Evolutionary conservation across 768 basidiomycete species (phyloP).

Genomic region (Tephrocybe sp.): DNA sequence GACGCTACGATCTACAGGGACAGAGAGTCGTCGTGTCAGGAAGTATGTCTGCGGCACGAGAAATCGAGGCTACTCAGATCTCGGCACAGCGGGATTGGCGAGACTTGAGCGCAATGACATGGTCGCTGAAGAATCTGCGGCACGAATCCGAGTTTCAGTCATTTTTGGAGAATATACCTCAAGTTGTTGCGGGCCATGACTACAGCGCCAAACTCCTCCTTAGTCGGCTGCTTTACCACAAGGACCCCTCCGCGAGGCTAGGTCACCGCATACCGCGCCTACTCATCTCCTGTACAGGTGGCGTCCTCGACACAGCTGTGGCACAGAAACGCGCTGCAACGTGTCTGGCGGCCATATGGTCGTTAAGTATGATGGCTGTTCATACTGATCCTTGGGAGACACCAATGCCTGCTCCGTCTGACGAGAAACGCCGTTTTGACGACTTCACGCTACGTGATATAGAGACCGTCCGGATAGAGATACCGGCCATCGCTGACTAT

Average conservation of each 20-base stretch:
- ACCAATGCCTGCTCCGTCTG: conserved; percentile 12
- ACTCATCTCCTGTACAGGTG: conserved; percentile 28
- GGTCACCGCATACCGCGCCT: conserved; percentile 36
- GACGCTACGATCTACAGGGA: conserved; percentile 21
- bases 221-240: conserved; percentile 28
- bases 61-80: conserved; percentile 33
- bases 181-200: conserved; percentile 33
- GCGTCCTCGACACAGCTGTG: conserved; percentile 20
- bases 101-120: conserved; percentile 38
- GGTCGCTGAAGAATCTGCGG: conserved; percentile 36
- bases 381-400: conserved; percentile 20
- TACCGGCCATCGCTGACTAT: conserved; percentile 26
- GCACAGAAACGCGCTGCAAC: conserved; percentile 32
- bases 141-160: conserved; percentile 35
- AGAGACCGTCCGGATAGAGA: conserved; percentile 15
- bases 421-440: conserved; percentile 29
- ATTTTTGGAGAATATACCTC: conserved; percentile 35
- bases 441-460: conserved; percentile 33
- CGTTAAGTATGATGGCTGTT: conserved; percentile 40
- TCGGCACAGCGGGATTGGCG: conserved; percentile 34
- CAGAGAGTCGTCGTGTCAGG: conserved; percentile 12
- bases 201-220: conserved; percentile 40
- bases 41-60: conserved; percentile 31
- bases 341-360: conserved; percentile 40
- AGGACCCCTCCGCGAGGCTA: conserved; percentile 28